These are phyloP conservation scores for Mycoemilia scoparia DNA, from an alignment of 192 early-diverging fungal genomes.

Conservation along the genomic window DNA sequence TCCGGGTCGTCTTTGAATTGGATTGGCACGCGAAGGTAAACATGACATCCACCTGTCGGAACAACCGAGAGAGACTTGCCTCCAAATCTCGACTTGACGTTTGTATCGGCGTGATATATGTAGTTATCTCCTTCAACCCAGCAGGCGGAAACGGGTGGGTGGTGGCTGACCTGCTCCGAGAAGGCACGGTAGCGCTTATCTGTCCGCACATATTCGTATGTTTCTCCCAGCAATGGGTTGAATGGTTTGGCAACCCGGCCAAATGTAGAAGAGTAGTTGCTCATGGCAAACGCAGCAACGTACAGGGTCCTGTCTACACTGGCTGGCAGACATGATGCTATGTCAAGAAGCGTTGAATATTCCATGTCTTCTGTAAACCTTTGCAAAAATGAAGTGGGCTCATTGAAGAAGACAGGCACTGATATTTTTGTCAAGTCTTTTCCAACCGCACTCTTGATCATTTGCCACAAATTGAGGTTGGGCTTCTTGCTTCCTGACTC, in stretches of 20 bases:
- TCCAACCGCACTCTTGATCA: slow-evolving; percentile 73
- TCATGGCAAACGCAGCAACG: slow-evolving; percentile 77
- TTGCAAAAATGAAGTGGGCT: slow-evolving; percentile 72
- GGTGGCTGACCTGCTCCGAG: slow-evolving; percentile 78
- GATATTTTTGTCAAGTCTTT: slow-evolving; percentile 71
- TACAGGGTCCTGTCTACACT: slow-evolving; percentile 51
- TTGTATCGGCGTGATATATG: slow-evolving; percentile 68
- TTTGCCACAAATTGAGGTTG: slow-evolving; percentile 64
- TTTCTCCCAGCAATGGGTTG: slow-evolving; percentile 80
- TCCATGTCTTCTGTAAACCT: slow-evolving; percentile 75
- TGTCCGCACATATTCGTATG: slow-evolving; percentile 62
- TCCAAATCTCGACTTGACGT: slow-evolving; percentile 75
- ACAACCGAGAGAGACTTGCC: slow-evolving; percentile 65
- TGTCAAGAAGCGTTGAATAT: slow-evolving; percentile 63
- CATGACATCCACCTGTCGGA: slow-evolving; percentile 66
- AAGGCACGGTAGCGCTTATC: slow-evolving; percentile 67
- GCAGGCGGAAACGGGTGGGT: slow-evolving; percentile 80
- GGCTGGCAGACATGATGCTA: slow-evolving; percentile 39
- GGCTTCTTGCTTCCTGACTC: slow-evolving; percentile 31
- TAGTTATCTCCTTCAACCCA: slow-evolving; percentile 68
- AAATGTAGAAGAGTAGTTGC: slow-evolving; percentile 63
- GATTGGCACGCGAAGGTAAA: slow-evolving; percentile 49
- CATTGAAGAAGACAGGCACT: slow-evolving; percentile 78
- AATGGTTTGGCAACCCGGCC: slow-evolving; percentile 76
- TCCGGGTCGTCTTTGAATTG: slow-evolving; percentile 25